Percentiles rank a stretch among this genome's conserved stretches.
phyloP scores from a whole-genome alignment of 768 basidiomycete species.

The Pleurotus eryngii region DNA sequence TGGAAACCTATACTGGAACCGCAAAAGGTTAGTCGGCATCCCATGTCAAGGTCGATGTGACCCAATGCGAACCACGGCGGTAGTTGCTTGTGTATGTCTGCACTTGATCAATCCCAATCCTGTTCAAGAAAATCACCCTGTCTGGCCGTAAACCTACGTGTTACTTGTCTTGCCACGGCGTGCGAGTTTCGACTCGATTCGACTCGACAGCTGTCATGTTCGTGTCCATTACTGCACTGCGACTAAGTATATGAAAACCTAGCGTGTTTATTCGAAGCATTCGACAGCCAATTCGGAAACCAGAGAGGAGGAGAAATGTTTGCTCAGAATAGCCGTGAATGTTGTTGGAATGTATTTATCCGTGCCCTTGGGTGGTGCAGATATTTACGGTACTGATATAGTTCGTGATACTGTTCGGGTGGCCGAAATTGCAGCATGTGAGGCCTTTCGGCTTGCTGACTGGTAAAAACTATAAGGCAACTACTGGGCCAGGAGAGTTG shows the following conservation, averaged over 20 bases:
- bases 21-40: constrained; percentile 8
- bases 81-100: background rate
- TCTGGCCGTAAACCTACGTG: constrained; percentile 1
- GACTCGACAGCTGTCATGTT: constrained; percentile 2
- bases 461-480: no score
- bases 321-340: background rate
- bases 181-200: background rate
- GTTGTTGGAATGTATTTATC: no score
- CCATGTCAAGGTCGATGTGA: constrained; percentile 5
- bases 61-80: constrained; percentile 3
- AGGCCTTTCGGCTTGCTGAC: no score
- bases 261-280: constrained; percentile 7
- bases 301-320: constrained; percentile 3
- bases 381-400: no score
- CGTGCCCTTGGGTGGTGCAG: no score
- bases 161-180: background rate
- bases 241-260: constrained; percentile 4
- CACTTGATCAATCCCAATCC: background rate
- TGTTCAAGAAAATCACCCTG: constrained; percentile 1
- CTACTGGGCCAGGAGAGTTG: no score
- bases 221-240: background rate
- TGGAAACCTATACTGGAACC: background rate
- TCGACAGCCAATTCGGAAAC: constrained; percentile 10
- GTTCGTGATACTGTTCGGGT: no score
- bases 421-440: no score